Evolutionary conservation across 192 early-diverging fungal genomes (phyloP).

Genomic region (Rhizophagus prolifer): DNA sequence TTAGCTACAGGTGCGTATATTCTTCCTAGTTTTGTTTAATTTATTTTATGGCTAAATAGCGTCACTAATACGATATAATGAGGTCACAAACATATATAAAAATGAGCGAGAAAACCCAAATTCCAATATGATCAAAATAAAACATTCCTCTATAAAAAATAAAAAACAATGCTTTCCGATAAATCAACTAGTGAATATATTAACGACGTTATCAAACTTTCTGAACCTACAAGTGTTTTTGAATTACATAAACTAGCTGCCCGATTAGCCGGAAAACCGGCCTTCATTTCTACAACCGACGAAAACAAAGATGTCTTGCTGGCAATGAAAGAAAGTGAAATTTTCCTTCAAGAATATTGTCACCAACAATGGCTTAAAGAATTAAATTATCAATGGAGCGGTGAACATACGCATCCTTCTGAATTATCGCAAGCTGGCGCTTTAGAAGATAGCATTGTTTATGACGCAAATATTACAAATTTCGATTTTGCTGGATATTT

Average conservation of each 20-base stretch:
- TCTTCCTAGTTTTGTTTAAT: too few relatives aligned
- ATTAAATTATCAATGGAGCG: background rate
- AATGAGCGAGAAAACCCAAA: too few relatives aligned
- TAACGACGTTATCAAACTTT: background rate
- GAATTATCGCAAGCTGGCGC: background rate
- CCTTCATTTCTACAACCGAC: background rate
- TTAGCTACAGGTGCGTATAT: too few relatives aligned
- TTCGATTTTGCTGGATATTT: background rate
- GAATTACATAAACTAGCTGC: background rate
- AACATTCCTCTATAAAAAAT: background rate
- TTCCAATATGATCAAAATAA: too few relatives aligned
- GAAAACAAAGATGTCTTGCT: background rate
- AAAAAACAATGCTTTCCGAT: background rate
- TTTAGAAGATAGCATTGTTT: background rate
- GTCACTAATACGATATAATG: too few relatives aligned
- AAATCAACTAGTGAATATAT: background rate
- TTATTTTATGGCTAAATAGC: too few relatives aligned
- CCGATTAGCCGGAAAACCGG: background rate
- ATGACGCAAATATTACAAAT: background rate
- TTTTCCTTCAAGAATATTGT: background rate
- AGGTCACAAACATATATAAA: too few relatives aligned
- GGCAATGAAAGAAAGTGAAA: background rate
- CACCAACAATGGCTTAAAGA: background rate
- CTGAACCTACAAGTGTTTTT: background rate
- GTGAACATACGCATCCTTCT: background rate